Conservation (phyloP, 1,284 basidiomycete genomes). For the Takashimella koratensis region DNA sequence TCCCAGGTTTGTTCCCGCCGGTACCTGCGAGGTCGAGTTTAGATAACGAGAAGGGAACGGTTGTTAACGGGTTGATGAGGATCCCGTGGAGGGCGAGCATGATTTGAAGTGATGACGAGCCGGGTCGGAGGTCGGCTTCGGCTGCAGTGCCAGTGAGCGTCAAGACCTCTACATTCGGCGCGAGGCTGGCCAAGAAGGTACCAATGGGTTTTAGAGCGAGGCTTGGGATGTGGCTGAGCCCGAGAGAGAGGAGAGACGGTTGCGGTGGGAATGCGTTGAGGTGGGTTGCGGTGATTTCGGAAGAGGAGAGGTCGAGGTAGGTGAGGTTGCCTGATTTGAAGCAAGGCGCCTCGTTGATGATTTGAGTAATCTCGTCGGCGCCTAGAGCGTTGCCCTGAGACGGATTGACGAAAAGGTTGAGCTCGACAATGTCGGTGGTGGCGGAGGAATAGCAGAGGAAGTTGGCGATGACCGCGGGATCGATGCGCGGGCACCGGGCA, state of each 20-base stretch:
- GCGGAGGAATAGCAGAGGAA: slow-evolving; percentile 71
- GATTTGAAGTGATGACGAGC: slow-evolving; percentile 50
- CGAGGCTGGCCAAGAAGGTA: slow-evolving; percentile 65
- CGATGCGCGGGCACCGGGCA: slow-evolving; percentile 81
- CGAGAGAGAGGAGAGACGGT: slow-evolving; percentile 75
- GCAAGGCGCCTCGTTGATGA: slow-evolving; percentile 74
- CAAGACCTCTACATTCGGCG: slow-evolving; percentile 77
- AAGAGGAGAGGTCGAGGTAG: slow-evolving; percentile 86
- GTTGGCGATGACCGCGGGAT: slow-evolving; percentile 69
- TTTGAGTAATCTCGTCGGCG: slow-evolving; percentile 62
- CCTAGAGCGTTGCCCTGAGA: slow-evolving; percentile 79
- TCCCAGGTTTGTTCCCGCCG: slow-evolving; percentile 32
- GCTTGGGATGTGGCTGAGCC: slow-evolving; percentile 76
- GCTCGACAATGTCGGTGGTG: slow-evolving; percentile 60
- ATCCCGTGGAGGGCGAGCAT: slow-evolving; percentile 53
- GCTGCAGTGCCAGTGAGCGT: slow-evolving; percentile 75
- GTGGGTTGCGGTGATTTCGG: slow-evolving; percentile 64
- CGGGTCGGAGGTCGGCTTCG: slow-evolving; percentile 58
- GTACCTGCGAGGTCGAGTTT: slow-evolving; percentile 21
- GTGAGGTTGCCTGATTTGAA: slow-evolving; percentile 71
- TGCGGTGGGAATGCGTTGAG: slow-evolving; percentile 60
- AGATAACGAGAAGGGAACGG: slow-evolving; percentile 67
- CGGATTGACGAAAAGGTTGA: slow-evolving; percentile 84
- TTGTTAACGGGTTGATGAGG: slow-evolving; percentile 72
- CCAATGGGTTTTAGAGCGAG: slow-evolving; percentile 67